These are phyloP conservation scores for Vanrija sp. DNA, from an alignment of 1,284 basidiomycete species.

Conservation along the genomic window DNA sequence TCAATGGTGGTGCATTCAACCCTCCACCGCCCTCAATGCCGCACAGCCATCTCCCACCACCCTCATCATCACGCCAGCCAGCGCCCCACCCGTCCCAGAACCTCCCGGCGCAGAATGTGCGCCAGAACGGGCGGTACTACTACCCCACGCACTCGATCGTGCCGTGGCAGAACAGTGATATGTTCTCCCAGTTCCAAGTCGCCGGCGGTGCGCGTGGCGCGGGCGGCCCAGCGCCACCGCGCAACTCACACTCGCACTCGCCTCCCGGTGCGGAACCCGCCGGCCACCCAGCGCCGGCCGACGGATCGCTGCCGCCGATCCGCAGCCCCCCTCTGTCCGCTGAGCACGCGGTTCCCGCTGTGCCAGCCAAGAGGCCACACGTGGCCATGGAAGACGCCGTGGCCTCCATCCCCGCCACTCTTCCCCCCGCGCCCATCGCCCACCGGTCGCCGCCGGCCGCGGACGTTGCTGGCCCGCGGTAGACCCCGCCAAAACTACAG, in stretches of 20 bases:
- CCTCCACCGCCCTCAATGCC: too few species aligned
- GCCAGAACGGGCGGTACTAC: conserved; percentile 6
- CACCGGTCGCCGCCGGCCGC: too few species aligned
- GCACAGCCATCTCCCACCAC: neutral
- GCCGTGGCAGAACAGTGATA: conserved; percentile 13
- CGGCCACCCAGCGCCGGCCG: neutral
- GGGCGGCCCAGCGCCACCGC: neutral
- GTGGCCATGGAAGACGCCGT: neutral
- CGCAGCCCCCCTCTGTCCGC: neutral
- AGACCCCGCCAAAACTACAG: too few species aligned
- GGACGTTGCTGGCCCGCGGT: too few species aligned
- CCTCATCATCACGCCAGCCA: neutral
- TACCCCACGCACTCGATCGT: conserved; percentile 14
- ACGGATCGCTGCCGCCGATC: neutral
- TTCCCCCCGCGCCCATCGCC: too few species aligned
- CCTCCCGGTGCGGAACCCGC: neutral
- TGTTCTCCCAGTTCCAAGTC: conserved; percentile 15
- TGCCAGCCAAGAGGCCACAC: neutral
- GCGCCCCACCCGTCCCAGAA: neutral
- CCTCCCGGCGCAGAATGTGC: conserved; percentile 9
- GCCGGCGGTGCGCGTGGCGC: neutral
- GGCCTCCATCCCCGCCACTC: neutral
- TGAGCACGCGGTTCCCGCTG: neutral
- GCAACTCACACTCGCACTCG: too few species aligned
- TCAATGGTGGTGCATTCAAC: too few species aligned